phyloP scores from a whole-genome alignment of 2,329 filamentous ascomycete genomes.

The Aspergillus alliaceus region DNA sequence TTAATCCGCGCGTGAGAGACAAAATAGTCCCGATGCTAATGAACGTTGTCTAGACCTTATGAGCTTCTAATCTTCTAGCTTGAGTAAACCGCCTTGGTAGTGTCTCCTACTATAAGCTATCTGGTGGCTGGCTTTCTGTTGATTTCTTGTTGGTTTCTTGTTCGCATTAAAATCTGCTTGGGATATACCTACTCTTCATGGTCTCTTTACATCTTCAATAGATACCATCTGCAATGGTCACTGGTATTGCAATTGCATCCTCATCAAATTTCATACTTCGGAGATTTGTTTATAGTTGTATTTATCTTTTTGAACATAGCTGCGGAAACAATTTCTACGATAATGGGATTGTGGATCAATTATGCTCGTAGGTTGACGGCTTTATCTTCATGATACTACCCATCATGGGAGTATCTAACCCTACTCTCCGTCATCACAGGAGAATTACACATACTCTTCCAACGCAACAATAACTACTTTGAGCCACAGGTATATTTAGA shows the following conservation, averaged over 20 bases:
- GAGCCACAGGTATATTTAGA: no score
- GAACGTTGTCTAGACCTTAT: constrained; percentile 47
- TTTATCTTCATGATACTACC: no score
- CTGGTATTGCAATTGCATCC: background rate
- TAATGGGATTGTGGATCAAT: no score
- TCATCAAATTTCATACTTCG: background rate
- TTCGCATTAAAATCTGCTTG: background rate
- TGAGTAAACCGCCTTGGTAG: background rate
- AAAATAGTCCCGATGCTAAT: background rate
- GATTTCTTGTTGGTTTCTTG: background rate
- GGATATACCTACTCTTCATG: background rate
- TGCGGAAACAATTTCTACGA: no score
- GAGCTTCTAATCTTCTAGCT: constrained; percentile 45
- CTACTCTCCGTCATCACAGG: no score
- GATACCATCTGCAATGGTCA: background rate
- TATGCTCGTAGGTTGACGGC: no score
- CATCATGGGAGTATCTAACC: no score
- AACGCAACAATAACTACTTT: no score
- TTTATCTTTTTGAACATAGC: no score
- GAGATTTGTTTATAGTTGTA: background rate
- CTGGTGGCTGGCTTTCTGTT: background rate
- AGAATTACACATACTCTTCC: no score
- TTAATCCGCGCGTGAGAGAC: background rate
- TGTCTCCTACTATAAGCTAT: background rate
- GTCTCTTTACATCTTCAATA: background rate